Conservation (phyloP, 208 protist genomes). For the Trypanosoma grayi region DNA sequence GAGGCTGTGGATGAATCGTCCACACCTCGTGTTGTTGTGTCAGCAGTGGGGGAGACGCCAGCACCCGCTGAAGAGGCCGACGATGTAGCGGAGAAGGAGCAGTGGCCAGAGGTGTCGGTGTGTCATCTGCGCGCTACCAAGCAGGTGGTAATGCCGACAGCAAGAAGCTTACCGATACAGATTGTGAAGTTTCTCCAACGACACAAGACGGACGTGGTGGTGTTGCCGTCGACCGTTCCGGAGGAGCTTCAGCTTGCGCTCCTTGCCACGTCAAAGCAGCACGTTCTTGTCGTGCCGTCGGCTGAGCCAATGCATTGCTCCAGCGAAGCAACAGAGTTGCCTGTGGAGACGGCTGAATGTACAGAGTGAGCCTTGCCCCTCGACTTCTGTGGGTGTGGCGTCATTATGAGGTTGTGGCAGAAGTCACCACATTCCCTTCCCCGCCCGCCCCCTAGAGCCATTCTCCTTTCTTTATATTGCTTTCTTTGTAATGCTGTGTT, state of each 20-base stretch:
- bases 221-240: constrained; percentile 45
- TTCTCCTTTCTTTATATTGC: not conserved
- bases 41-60: not conserved
- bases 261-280: constrained; percentile 46
- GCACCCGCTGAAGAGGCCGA: not conserved
- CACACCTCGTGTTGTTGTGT: not conserved
- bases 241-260: constrained; percentile 52
- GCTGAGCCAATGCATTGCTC: not conserved
- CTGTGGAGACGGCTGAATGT: not conserved
- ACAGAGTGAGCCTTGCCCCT: constrained; percentile 1
- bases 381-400: not conserved
- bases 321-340: not conserved
- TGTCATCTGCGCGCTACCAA: constrained; percentile 64
- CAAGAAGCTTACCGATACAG: constrained; percentile 45
- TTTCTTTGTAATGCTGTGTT: not conserved
- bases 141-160: constrained; percentile 33
- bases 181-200: constrained; percentile 52
- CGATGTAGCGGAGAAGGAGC: constrained; percentile 3
- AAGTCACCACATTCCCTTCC: too few species aligned
- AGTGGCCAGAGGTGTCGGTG: constrained; percentile 46
- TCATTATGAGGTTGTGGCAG: too few species aligned
- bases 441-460: too few species aligned
- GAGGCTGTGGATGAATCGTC: not conserved
- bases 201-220: constrained; percentile 60
- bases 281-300: constrained; percentile 63